Evolutionary conservation across 2,329 filamentous ascomycete genomes (phyloP).

Genomic region (Thielaviopsis punctulata): DNA sequence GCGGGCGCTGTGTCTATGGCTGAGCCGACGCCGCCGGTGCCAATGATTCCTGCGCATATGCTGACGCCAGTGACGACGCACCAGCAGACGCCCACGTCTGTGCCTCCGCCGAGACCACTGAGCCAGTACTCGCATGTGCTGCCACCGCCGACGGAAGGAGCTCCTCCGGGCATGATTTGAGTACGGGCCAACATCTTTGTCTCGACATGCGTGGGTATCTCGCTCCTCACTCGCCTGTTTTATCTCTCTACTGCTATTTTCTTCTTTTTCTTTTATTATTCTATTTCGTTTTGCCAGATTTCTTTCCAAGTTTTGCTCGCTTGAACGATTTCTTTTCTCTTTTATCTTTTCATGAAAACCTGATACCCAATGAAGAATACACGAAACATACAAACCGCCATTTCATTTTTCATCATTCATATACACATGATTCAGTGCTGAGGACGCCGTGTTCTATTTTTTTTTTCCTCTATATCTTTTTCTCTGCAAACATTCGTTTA

Average conservation of each 20-base stretch:
- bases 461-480: background rate
- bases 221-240: background rate
- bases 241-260: constrained; percentile 2
- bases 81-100: constrained; percentile 6
- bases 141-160: constrained; percentile 5
- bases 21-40: constrained; percentile 13
- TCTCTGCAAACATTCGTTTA: background rate
- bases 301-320: background rate
- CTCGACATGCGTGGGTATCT: no score
- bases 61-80: constrained; percentile 12
- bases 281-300: no score
- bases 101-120: constrained; percentile 15
- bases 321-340: background rate
- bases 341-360: constrained; percentile 9
- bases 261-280: constrained; percentile 5
- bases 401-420: background rate
- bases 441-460: background rate
- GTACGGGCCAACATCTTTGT: no score
- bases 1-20: constrained; percentile 16
- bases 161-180: constrained; percentile 9
- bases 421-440: background rate
- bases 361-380: constrained; percentile 11
- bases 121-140: constrained; percentile 3
- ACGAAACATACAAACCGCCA: background rate
- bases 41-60: constrained; percentile 15